phyloP scores from a whole-genome alignment of 768 basidiomycete species.

The Psilocybe sp. region DNA sequence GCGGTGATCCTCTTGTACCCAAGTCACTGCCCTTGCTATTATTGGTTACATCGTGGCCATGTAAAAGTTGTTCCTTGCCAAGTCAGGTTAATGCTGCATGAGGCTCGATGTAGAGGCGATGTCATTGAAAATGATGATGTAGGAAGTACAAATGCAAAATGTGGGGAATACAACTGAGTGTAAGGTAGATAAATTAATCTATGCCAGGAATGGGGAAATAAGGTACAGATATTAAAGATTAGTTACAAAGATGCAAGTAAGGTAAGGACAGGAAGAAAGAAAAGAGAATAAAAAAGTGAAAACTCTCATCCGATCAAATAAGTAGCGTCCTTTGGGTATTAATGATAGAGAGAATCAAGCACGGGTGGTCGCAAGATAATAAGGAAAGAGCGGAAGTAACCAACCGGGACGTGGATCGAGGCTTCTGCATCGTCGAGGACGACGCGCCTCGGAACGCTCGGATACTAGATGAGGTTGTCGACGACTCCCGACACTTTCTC shows the following conservation, averaged over 20 bases:
- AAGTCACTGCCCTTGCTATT: not conserved
- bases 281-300: conserved; percentile 24
- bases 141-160: too few relatives aligned
- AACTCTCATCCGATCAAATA: conserved; percentile 28
- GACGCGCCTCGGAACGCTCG: conserved; percentile 40
- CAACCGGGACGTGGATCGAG: conserved; percentile 18
- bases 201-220: not conserved
- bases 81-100: too few relatives aligned
- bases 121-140: too few relatives aligned
- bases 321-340: conserved; percentile 29
- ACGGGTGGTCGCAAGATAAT: conserved; percentile 32
- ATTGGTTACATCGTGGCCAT: too few relatives aligned
- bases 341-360: conserved; percentile 26
- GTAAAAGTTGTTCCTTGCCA: too few relatives aligned
- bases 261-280: conserved; percentile 11
- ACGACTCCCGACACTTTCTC: conserved; percentile 30
- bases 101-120: too few relatives aligned
- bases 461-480: conserved; percentile 49
- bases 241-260: conserved; percentile 1
- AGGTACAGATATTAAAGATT: too few relatives aligned
- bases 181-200: conserved; percentile 2
- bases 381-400: conserved; percentile 41
- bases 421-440: conserved; percentile 21
- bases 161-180: not conserved
- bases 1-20: not conserved